Percentiles rank a stretch among this genome's conserved stretches.
Conservation (phyloP, 495 filamentous ascomycete species). For the Aspergillus haitiensis region DNA sequence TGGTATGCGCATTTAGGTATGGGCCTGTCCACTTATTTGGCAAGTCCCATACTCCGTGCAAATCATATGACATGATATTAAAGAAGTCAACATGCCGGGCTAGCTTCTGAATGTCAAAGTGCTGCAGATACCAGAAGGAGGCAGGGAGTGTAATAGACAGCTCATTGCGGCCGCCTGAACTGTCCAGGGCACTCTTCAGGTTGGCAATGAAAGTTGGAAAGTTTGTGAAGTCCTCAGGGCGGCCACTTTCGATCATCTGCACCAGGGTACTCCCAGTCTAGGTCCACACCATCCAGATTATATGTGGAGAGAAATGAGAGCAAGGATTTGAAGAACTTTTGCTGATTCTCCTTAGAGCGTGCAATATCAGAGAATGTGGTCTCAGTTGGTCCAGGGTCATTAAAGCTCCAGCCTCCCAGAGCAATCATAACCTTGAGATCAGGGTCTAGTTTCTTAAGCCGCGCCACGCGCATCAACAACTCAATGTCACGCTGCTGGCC, state of each 20-base stretch:
- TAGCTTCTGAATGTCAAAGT: conserved; percentile 42
- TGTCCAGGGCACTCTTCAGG: conserved; percentile 36
- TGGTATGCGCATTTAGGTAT: conserved; percentile 20
- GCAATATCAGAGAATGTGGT: conserved; percentile 35
- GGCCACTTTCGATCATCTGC: conserved; percentile 40
- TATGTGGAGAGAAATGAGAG: conserved; percentile 46
- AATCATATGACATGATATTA: conserved; percentile 49
- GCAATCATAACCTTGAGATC: conserved; percentile 42
- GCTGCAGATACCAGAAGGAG: conserved; percentile 42
- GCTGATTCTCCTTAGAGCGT: conserved; percentile 30
- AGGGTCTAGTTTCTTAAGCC: conserved; percentile 26
- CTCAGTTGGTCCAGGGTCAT: conserved; percentile 28
- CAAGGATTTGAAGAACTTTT: conserved; percentile 45
- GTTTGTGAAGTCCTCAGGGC: conserved; percentile 40
- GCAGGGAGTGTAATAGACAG: conserved; percentile 39
- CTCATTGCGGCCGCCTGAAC: conserved; percentile 33
- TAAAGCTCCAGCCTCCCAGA: conserved; percentile 48
- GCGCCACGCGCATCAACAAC: conserved; percentile 35
- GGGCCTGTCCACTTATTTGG: conserved; percentile 26
- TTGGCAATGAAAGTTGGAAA: conserved; percentile 45
- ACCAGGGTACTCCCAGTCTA: conserved; percentile 58
- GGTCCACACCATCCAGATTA: conserved; percentile 55
- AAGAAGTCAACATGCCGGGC: conserved; percentile 46
- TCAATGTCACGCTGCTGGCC: conserved; percentile 18
- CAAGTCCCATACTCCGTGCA: conserved; percentile 33